Evolutionary conservation across 495 filamentous ascomycete genomes (phyloP).

Genomic region (Xylaria cubensis): DNA sequence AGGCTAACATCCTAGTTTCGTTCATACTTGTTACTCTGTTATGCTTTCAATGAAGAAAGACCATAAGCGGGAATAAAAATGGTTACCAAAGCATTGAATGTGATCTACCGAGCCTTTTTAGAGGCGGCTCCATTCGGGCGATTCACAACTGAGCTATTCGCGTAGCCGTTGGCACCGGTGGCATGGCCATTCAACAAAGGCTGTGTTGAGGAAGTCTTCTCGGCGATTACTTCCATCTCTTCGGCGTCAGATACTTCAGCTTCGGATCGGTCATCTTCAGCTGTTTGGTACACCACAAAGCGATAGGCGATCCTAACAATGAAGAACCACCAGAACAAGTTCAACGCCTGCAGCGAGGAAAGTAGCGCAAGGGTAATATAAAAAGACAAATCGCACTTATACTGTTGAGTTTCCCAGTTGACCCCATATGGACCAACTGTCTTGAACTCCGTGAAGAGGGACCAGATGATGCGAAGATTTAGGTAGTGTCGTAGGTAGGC

Average conservation of each 20-base stretch:
- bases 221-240: constrained; percentile 39
- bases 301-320: constrained; percentile 76
- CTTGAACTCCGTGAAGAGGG: constrained; percentile 84
- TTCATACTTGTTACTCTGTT: background rate
- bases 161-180: constrained; percentile 26
- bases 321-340: constrained; percentile 86
- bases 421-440: constrained; percentile 88
- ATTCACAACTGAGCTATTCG: constrained; percentile 32
- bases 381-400: constrained; percentile 81
- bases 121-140: constrained; percentile 34
- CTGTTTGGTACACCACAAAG: constrained; percentile 53
- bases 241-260: constrained; percentile 59
- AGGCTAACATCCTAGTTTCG: constrained; percentile 3
- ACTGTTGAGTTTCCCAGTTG: constrained; percentile 83
- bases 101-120: constrained; percentile 14
- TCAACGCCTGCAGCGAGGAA: constrained; percentile 76
- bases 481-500: constrained; percentile 91
- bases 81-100: background rate
- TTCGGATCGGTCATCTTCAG: constrained; percentile 59
- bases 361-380: constrained; percentile 74
- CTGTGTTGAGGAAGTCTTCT: constrained; percentile 27
- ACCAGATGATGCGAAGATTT: constrained; percentile 86
- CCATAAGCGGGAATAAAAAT: background rate
- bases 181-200: constrained; percentile 35
- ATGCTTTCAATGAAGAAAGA: background rate